Conservation (phyloP, 306 rosid species). For the Lathyrus aphaca region DNA sequence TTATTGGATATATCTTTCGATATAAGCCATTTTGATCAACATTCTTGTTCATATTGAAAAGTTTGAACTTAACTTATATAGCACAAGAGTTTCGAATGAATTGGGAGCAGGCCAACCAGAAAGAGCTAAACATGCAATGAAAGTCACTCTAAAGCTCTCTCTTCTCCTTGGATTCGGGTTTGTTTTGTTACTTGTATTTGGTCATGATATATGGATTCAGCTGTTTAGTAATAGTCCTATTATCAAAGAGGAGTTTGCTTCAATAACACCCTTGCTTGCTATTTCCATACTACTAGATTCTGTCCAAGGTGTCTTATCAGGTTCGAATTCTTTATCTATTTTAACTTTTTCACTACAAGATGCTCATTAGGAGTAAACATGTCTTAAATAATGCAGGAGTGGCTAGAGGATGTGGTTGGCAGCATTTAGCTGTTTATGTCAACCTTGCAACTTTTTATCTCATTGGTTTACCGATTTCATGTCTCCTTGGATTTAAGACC, state of each 20-base stretch:
- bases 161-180: slow-evolving; percentile 55
- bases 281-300: slow-evolving; percentile 68
- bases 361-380: not conserved
- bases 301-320: slow-evolving; percentile 83
- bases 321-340: slow-evolving; percentile 41
- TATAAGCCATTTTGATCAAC: not conserved
- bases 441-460: slow-evolving; percentile 71
- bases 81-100: slow-evolving; percentile 90
- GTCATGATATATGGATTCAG: slow-evolving; percentile 67
- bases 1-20: not conserved
- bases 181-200: slow-evolving; percentile 55
- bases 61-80: slow-evolving; percentile 31
- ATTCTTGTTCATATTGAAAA: slow-evolving; percentile 26
- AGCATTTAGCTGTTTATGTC: slow-evolving; percentile 63
- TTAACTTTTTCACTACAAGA: not conserved
- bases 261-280: slow-evolving; percentile 74
- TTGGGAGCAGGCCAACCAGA: slow-evolving; percentile 70
- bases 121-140: slow-evolving; percentile 73
- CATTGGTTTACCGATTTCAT: slow-evolving; percentile 68
- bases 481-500: slow-evolving; percentile 62
- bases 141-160: slow-evolving; percentile 70
- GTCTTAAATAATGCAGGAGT: slow-evolving; percentile 58
- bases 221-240: slow-evolving; percentile 52
- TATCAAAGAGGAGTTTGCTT: slow-evolving; percentile 62
- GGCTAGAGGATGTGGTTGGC: slow-evolving; percentile 88